Conservation (phyloP, 208 protist species). For the Crithidia acanthocephali region DNA sequence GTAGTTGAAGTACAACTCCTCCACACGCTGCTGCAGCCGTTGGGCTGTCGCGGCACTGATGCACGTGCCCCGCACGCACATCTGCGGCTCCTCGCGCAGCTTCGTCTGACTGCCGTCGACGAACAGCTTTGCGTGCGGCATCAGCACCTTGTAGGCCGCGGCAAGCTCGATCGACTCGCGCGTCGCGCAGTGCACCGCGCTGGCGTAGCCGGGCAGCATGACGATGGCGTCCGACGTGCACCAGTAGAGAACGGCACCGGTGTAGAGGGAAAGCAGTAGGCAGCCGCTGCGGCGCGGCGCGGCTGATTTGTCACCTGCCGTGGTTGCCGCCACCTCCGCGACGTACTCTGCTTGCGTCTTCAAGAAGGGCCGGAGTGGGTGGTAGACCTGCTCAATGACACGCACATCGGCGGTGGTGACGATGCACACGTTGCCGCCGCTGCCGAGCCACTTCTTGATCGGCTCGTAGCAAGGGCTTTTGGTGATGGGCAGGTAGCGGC, state of each 20-base stretch:
- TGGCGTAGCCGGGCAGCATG: conserved; percentile 58
- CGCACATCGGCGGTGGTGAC: conserved; percentile 82
- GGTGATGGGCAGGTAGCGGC: conserved; percentile 66
- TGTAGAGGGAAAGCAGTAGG: conserved; percentile 85
- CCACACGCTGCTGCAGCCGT: conserved; percentile 39
- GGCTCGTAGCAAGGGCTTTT: conserved; percentile 63
- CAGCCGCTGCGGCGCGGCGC: conserved; percentile 35
- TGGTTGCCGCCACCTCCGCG: conserved; percentile 10
- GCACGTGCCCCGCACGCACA: conserved; percentile 78
- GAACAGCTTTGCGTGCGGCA: conserved; percentile 32
- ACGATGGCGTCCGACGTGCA: conserved; percentile 56
- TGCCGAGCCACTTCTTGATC: conserved; percentile 64
- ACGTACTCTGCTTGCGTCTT: conserved; percentile 24
- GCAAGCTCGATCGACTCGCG: conserved; percentile 55
- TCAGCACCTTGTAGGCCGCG: conserved; percentile 29
- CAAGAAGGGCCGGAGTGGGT: conserved; percentile 52
- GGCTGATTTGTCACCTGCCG: neutral
- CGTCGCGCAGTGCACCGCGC: conserved; percentile 64
- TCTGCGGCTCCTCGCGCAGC: conserved; percentile 21
- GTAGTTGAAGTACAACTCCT: conserved; percentile 50
- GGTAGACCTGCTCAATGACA: conserved; percentile 75
- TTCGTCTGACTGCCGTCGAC: conserved; percentile 24
- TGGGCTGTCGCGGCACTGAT: conserved; percentile 38
- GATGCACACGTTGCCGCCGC: conserved; percentile 81
- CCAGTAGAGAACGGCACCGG: conserved; percentile 79